Percentiles rank a stretch among this genome's conserved stretches.
phyloP scores from a whole-genome alignment of 306 rosid genomes.

The Gleditsia sinensis region DNA sequence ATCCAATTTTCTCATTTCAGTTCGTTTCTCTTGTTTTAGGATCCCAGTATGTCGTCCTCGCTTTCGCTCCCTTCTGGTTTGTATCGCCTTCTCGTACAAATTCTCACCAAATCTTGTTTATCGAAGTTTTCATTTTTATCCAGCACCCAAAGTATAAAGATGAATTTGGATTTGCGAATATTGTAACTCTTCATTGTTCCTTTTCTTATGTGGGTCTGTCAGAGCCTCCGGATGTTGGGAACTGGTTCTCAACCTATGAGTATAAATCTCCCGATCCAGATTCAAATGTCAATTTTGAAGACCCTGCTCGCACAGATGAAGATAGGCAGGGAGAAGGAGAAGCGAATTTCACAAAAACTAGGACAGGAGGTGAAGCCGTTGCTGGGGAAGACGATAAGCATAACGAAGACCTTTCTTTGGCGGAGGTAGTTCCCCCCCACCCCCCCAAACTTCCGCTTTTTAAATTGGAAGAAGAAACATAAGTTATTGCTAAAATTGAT shows the following conservation, averaged over 20 bases:
- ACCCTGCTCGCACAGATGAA: slow-evolving; percentile 24
- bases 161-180: not conserved
- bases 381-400: slow-evolving; percentile 30
- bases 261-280: slow-evolving; percentile 64
- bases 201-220: slow-evolving; percentile 26
- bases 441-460: slow-evolving; percentile 17
- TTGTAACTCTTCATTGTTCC: not conserved
- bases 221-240: slow-evolving; percentile 73
- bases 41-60: slow-evolving; percentile 35
- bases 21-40: slow-evolving; percentile 37
- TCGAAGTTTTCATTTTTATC: slow-evolving; percentile 21
- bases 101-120: slow-evolving; percentile 4
- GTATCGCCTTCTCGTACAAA: slow-evolving; percentile 23
- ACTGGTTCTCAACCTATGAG: slow-evolving; percentile 76
- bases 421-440: too few species aligned
- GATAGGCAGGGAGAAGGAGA: slow-evolving; percentile 14
- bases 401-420: slow-evolving; percentile 22
- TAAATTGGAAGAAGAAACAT: not conserved
- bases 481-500: not conserved
- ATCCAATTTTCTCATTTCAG: not conserved
- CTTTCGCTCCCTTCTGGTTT: slow-evolving; percentile 62
- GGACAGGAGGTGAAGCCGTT: slow-evolving; percentile 31
- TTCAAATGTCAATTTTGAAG: slow-evolving; percentile 40
- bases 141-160: not conserved
- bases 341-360: slow-evolving; percentile 2